Conservation (phyloP, 2,329 filamentous ascomycete genomes). For the Magnaporthiopsis poae region DNA sequence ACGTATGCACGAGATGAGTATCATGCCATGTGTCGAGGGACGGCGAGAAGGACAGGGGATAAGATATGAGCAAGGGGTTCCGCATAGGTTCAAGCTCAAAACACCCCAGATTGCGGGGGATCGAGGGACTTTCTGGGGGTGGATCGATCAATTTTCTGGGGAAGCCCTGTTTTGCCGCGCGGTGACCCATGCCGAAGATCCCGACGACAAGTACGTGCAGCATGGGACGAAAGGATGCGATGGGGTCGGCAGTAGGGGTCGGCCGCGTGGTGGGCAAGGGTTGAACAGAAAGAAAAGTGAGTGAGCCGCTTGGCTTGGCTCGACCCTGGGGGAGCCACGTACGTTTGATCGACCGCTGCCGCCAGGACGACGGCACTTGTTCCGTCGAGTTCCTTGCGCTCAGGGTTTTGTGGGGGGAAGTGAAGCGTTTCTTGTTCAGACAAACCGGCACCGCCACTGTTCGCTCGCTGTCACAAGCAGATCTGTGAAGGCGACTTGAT, state of each 20-base stretch:
- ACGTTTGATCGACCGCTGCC: not conserved
- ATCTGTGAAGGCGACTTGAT: not conserved
- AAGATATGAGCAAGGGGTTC: not conserved
- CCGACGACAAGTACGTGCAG: not conserved
- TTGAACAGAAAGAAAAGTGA: not conserved
- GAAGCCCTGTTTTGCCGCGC: not conserved
- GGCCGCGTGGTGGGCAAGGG: not conserved
- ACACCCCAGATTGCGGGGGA: not conserved
- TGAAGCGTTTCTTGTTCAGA: not conserved
- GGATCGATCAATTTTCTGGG: not conserved
- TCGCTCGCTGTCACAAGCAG: too few relatives aligned
- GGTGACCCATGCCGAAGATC: not conserved
- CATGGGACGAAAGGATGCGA: conserved; percentile 1
- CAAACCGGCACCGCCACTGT: not conserved
- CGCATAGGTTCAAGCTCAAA: not conserved
- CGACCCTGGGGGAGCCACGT: not conserved
- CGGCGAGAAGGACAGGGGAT: not conserved
- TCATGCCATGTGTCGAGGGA: not conserved
- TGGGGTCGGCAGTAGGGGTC: not conserved
- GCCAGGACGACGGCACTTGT: not conserved
- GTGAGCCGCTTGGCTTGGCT: not conserved
- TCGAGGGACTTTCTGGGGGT: conserved; percentile 1
- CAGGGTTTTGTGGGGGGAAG: not conserved
- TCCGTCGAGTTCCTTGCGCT: not conserved
- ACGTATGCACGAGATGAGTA: not conserved